Evolutionary conservation across 495 filamentous ascomycete species (phyloP).

Genomic region (Hypoxylon rickii): DNA sequence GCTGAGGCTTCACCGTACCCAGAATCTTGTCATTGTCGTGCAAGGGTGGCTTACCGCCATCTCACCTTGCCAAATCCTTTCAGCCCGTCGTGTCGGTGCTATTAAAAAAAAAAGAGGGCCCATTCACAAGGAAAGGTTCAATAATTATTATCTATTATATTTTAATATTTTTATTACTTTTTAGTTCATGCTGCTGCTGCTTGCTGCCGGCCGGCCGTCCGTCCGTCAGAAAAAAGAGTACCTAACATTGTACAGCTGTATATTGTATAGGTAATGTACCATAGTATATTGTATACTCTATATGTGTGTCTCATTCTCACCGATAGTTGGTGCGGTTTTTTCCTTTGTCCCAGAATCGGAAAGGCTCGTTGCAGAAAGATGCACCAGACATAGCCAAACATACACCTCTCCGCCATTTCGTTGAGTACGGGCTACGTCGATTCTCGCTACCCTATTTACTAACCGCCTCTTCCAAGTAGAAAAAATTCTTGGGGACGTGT

Average conservation of each 20-base stretch:
- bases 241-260: too few species aligned
- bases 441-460: conserved; percentile 30
- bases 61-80: conserved; percentile 38
- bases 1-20: conserved; percentile 38
- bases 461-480: conserved; percentile 34
- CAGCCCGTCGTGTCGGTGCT: conserved; percentile 25
- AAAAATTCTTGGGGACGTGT: conserved; percentile 25
- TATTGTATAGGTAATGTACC: too few species aligned
- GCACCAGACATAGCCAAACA: conserved; percentile 39
- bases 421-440: conserved; percentile 29
- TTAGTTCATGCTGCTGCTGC: conserved; percentile 36
- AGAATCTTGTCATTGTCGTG: conserved; percentile 21
- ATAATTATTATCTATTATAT: too few species aligned
- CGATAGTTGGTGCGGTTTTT: conserved; percentile 42
- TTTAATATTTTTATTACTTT: conserved; percentile 25
- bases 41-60: conserved; percentile 35
- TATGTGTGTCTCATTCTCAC: conserved; percentile 46
- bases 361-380: conserved; percentile 41
- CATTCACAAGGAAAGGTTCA: conserved; percentile 29
- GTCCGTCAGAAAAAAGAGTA: conserved; percentile 38
- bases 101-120: conserved; percentile 16
- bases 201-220: too few species aligned
- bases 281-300: conserved; percentile 30
- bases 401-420: conserved; percentile 39
- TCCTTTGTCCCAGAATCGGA: conserved; percentile 42